Base-by-base conservation (phyloP, 192 early-diverging fungal species). In the Podochytrium sp. region DNA sequence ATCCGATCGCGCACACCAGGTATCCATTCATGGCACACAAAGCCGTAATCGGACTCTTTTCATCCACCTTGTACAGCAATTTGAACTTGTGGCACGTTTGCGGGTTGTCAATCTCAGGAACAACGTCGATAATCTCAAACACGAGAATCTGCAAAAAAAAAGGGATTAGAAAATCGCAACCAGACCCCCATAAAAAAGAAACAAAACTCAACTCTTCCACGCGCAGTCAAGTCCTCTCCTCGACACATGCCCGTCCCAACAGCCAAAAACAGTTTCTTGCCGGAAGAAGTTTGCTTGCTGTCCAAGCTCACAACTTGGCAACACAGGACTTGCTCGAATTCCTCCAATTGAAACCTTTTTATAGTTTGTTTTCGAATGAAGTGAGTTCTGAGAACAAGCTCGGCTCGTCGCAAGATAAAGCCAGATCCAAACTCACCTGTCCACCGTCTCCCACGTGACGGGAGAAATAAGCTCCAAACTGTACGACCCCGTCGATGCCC, bases 111-210 rank as follows among this genome's bases (percentile, higher is more conserved):
- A 91, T 90, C 76, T 97, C 95, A 3, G 98, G 98, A 35, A 99
- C 95, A 39, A 99, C 95, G 79, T 96, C 94, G 81, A 97, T 93
- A 41, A 98, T 87, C 50, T 99, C 98, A 74, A 92, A 98, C 30
- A 99, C 80, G 52, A 94, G 91, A 52, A 98, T 86, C 85, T 93
- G 77, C 18, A 41, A 53, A 41, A 76, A 38, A 35, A 43, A 72
- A 37, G 56, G 14, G 16, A 52, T 59, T 25, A 72, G 35, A 29
- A 10, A n/a, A 1, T 56, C 34, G 29, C 20, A 59, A 32, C 33
- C 30, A 38, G 25, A 66, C 40, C 16, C 38, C 65, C 2, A 2
- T 55, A 35, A 14, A 30, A 12, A 14, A 6, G 10, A 18, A 43
- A 0, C 16, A 65, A 20, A 16, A 71, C 7, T 51, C 71, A 82